Evolutionary conservation across 306 rosid species (phyloP), one percentile per base, ranked within the genome.

Genomic region (Boehmeria nivea): DNA sequence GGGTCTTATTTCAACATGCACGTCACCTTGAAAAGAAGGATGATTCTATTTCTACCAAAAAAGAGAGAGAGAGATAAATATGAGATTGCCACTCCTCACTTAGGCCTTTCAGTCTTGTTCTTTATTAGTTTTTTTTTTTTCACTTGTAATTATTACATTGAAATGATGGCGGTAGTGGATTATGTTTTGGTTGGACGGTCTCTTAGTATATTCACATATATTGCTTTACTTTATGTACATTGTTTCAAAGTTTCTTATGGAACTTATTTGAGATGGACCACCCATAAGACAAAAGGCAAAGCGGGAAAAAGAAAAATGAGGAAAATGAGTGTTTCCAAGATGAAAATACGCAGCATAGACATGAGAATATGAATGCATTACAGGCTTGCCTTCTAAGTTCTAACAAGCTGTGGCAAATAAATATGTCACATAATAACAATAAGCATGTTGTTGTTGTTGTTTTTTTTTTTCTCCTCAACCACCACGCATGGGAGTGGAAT

Each of bases 301-400:
- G 25, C 43, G 43, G 44, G 14, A 38, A 21, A 40, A 8, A 24
- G 17, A 37, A 43, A 6, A 47, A 65, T 52, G n/a, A n/a, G n/a
- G n/a, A n/a, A n/a, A n/a, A n/a, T 62, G 60, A 40, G 65, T 50
- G 78, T 40, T 66, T 36, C 55, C 69, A 49, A 72, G 59, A 49
- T 59, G 45, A 28, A 17, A 66, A 72, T 14, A 14, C 23, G 19
- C 19, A n/a, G 38, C 40, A 54, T 8, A 23, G 37, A 28, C 8
- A 28, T 28, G 8, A 3, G 34, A 28, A 28, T 28, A 17, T 25
- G 37, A n/a, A 20, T 31, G 13, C 12, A 16, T 33, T 19, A 8
- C 43, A 34, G 51, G 57, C 46, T 48, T 59, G 58, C 59, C 54
- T 53, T 52, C 3, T 44, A 28, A 28, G 5, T 28, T 28, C 34